Conservation (phyloP, 2,329 filamentous ascomycete genomes). For the Botrytis cinerea region DNA sequence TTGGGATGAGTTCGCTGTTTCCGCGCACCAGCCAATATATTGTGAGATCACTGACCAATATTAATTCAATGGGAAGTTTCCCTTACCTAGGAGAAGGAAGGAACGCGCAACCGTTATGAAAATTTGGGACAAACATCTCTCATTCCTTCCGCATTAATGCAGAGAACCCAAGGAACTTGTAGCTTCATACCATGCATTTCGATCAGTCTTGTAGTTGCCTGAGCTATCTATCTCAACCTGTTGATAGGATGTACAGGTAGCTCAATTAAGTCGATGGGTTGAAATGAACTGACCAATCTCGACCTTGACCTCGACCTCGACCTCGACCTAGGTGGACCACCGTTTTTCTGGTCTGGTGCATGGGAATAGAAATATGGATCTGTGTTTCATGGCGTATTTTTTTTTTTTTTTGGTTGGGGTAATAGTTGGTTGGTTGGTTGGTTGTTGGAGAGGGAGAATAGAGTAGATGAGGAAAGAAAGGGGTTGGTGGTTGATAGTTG, state of each 20-base stretch:
- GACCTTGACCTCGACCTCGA: background rate
- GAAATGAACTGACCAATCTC: background rate
- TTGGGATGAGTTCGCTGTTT: background rate
- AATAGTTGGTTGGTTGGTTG: background rate
- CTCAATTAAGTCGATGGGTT: background rate
- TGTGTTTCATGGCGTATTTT: background rate
- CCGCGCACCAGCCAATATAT: background rate
- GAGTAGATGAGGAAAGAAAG: background rate
- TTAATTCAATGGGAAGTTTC: background rate
- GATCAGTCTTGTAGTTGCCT: background rate
- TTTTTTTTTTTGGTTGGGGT: background rate
- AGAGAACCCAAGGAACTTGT: background rate
- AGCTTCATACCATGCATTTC: background rate
- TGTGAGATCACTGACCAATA: no score
- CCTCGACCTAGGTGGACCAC: background rate
- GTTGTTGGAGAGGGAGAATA: background rate
- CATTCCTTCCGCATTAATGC: background rate
- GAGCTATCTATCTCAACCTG: background rate
- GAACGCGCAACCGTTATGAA: background rate
- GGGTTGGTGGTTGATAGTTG: background rate
- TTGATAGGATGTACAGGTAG: background rate
- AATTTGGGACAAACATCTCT: background rate
- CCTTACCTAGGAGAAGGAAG: background rate
- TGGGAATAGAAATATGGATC: background rate
- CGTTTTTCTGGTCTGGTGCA: background rate